Conservation (phyloP, 1,139 yeast species). For the Geotrichum cucujoidarum region DNA sequence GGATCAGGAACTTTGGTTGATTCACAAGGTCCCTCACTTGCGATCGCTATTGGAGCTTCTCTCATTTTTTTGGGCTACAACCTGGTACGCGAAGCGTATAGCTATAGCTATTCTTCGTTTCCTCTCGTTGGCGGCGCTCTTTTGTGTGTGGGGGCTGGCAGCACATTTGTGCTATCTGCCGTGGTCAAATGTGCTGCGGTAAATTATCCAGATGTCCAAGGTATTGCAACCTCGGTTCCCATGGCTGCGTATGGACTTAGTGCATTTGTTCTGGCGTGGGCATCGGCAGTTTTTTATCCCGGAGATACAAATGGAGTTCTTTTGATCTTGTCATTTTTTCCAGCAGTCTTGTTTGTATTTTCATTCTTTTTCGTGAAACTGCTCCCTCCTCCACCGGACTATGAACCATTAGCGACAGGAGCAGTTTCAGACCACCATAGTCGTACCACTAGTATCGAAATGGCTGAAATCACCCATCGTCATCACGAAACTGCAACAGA, state of each 20-base stretch:
- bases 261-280: conserved; percentile 38
- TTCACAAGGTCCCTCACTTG: conserved; percentile 45
- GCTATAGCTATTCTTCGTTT: conserved; percentile 24
- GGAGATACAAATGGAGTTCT: conserved; percentile 35
- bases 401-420: conserved; percentile 15
- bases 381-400: conserved; percentile 20
- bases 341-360: conserved; percentile 29
- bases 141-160: conserved; percentile 37
- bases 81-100: conserved; percentile 30
- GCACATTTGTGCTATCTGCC: conserved; percentile 39
- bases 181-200: conserved; percentile 42
- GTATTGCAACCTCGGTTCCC: conserved; percentile 41
- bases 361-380: conserved; percentile 27
- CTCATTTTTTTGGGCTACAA: conserved; percentile 34
- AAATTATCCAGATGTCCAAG: conserved; percentile 38
- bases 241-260: conserved; percentile 43
- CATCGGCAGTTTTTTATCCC: conserved; percentile 32
- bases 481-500: conserved; percentile 13
- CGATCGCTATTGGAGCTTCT: conserved; percentile 32
- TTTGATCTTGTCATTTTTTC: conserved; percentile 33
- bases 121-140: conserved; percentile 32
- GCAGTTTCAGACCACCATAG: not conserved
- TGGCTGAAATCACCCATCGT: not conserved
- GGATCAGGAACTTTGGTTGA: conserved; percentile 59
- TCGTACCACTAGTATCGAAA: conserved; percentile 9